phyloP scores from a whole-genome alignment of 441 rosid species.

The Populus hybrid region DNA sequence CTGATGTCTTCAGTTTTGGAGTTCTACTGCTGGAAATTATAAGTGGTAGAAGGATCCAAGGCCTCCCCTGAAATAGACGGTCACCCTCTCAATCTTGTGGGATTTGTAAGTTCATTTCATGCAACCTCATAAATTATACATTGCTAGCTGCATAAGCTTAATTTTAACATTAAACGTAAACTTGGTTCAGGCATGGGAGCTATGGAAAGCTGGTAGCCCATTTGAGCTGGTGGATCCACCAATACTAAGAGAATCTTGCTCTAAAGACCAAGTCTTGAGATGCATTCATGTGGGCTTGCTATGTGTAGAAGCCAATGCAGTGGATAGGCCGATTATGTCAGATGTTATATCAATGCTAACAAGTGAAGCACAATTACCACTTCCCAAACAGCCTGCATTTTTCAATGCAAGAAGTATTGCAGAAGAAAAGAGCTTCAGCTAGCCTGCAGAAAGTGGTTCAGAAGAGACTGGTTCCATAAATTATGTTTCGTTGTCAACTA shows the following conservation, averaged over 20 bases:
- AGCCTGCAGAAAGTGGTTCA: no score
- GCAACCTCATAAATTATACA: no score
- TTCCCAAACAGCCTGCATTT: conserved; percentile 4
- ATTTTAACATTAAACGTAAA: neutral
- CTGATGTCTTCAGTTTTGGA: conserved; percentile 62
- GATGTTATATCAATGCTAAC: no score
- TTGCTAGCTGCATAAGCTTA: no score
- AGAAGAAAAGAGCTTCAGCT: neutral
- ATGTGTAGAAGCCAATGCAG: no score
- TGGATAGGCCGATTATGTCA: no score
- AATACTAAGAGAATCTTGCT: no score
- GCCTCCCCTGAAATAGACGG: conserved; percentile 27
- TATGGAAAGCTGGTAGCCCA: conserved; percentile 34
- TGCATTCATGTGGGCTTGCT: no score
- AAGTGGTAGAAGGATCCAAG: conserved; percentile 49
- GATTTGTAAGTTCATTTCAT: conserved; percentile 37
- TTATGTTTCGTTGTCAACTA: no score
- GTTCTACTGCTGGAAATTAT: conserved; percentile 58
- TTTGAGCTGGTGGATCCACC: no score
- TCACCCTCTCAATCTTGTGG: conserved; percentile 11
- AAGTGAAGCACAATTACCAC: neutral
- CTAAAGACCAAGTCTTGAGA: no score
- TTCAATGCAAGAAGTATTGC: neutral
- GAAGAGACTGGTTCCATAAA: no score
- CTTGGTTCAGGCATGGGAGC: conserved; percentile 46